phyloP scores from a whole-genome alignment of 164 flowering plant genomes.

The Aristolochia californica region DNA sequence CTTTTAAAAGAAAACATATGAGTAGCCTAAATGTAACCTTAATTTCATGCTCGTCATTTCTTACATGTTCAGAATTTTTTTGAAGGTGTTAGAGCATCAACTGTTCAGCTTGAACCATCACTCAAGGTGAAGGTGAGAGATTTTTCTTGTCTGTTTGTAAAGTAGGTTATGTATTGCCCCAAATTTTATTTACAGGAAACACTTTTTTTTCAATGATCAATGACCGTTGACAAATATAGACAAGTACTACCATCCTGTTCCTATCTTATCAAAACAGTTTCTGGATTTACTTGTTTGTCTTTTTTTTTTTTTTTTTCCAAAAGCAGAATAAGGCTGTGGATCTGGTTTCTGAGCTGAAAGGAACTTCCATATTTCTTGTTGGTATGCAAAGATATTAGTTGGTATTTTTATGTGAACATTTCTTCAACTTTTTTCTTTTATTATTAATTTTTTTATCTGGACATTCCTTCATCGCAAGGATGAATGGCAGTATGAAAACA shows the following conservation, averaged over 20 bases:
- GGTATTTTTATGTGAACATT: not conserved
- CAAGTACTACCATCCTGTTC: not conserved
- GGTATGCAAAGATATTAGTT: conserved; percentile 31
- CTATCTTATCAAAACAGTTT: not conserved
- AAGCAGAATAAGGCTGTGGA: conserved; percentile 66
- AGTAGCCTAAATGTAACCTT: too few relatives aligned
- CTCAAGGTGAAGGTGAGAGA: conserved; percentile 40
- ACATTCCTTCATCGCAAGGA: conserved; percentile 30
- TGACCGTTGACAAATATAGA: not conserved
- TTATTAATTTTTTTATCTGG: not conserved
- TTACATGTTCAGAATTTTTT: not conserved
- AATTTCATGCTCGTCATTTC: too few relatives aligned
- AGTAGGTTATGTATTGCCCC: not conserved
- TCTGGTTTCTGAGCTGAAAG: conserved; percentile 48
- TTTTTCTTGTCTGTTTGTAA: not conserved
- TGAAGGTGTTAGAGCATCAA: conserved; percentile 18
- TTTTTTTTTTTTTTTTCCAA: too few relatives aligned
- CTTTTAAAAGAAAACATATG: too few relatives aligned
- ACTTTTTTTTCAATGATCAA: not conserved
- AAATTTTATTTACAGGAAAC: not conserved
- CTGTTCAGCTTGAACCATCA: conserved; percentile 19
- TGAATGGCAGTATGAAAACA: conserved; percentile 48
- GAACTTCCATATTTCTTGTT: conserved; percentile 69
- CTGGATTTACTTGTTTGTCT: not conserved
- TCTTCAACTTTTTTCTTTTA: not conserved